Base-by-base conservation (phyloP, 495 filamentous ascomycete genomes). In the Saxophila tyrrhenica region DNA sequence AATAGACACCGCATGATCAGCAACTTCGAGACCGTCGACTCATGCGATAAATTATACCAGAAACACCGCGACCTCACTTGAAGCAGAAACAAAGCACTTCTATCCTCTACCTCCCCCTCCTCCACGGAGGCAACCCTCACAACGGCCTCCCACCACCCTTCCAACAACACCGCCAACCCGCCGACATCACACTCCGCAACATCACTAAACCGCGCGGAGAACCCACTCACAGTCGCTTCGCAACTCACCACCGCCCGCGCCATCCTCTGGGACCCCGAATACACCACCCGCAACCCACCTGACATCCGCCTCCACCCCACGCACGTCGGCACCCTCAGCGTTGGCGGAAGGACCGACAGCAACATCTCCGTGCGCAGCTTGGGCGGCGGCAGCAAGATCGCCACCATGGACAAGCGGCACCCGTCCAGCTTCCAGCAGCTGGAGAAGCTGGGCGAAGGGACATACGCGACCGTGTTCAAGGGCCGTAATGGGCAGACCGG, bases 341-440 rank as follows among this genome's bases (percentile, higher is more conserved):
- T 69, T 38, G 55, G 64, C 23, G 60, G 65, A 48, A 64, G 68
- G 19, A 68, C 64, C 29, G 68, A 72, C 63, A 69, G 65, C 35
- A 68, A 65, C 56, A 70, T 71, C 59, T 64, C 60, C 29, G 62
- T 71, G 24, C 47, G 60, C 17, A 65, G 58, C 48, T 50, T 71
- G 25, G 65, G 65, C 35, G 67, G 63, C 25, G 66, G 66, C 48
- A 54, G 59, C 39, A 60, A 59, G 51, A 56, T 68, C 29, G 39
- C 50, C 13, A 73, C 56, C 38, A 95, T 95, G 89, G 89, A 94
- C 70, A 85, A 86, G 61, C 80, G 89, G 62, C 86, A 92, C 62
- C 89, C 89, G 47, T 94, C 86, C 72, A 95, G 88, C 48, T 97
- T 97, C 73, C 90, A 95, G 80, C 91, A 97, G 81, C 81, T 97